Evolutionary conservation across 2,329 filamentous ascomycete species (phyloP), one percentile per base, ranked within the genome.

Genomic region (Clonostachys solani): DNA sequence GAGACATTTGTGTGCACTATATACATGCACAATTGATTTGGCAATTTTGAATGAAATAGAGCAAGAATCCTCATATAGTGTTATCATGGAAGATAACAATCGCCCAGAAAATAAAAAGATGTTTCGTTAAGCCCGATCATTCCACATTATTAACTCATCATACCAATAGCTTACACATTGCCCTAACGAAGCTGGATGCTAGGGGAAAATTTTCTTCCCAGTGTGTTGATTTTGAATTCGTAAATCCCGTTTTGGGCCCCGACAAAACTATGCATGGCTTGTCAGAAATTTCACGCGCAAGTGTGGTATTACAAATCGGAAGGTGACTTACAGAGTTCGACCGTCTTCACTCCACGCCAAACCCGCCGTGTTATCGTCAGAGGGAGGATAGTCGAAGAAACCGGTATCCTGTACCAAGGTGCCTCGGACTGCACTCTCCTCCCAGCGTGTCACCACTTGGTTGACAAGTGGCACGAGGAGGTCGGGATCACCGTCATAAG

Each of bases 231-330:
- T 34, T 75, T 77, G 56, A 89, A 81, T 65, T 91, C 86, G 57
- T 89, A 89, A 46, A 92, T 85, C 47, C 87, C 87, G 54, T 88
- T 83, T 59, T 89, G 83, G 34, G 81, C 78, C 17, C 78, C 83
- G 38, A 84, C 70, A 55, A 78, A 85, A 47, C 82, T 86, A 45
- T 5, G 23, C 4, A 34, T 16, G 42, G 56, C 62, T 46, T 62
- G 61, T 48, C 43, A 5, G 12, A 18, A 19, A 41, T 38, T 8
- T 23, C 7, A n/a, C 9, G 17, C 15, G 15, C 12, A 18, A 38
- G 15, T 8, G 3, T 18, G 36, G 3, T 3, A 18, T 38, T 10
- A 36, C 13, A 10, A 36, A 6, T 29, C 23, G 23, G 48, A 40
- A 19, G 16, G 17, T n/a, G 6, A 68, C 81, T 75, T 63, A 85